Evolutionary conservation across 1,139 yeast genomes (phyloP), one percentile per base, ranked within the genome.

Genomic region (Lizanozyma gosingica): DNA sequence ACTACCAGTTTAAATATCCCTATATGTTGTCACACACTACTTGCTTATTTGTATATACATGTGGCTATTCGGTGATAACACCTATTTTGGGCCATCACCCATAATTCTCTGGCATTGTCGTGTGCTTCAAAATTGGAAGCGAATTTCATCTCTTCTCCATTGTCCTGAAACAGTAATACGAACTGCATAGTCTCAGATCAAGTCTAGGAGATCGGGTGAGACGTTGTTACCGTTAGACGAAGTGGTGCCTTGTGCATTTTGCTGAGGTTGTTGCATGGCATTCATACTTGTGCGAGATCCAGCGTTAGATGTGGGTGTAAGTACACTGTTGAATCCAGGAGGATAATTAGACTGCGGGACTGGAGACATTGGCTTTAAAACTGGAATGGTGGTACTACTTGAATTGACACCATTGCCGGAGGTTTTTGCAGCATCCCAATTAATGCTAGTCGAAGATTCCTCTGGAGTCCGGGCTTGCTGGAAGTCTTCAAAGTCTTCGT

Each of bases 401-500:
- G 29, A 22, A 22, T 22, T 22, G 29, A 22, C 11, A 11, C 9
- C 11, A 11, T 22, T 22, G 11, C 11, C 11, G 29, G 35, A 32
- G 34, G 37, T 46, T 27, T 47, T 45, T 41, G 54, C 60, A 6
- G 47, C 41, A 29, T 40, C 43, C 63, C 63, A 59, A 39, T 57
- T 49, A 18, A 56, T 47, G 17, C 15, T 33, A 6, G 41, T 22
- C 18, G 18, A 36, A 4, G 45, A 15, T 3, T 33, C 32, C 4
- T 37, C 11, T 16, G 33, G 14, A 11, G 40, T 37, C 2, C 43
- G 44, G 3, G 61, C 62, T 45, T 53, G 56, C 39, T 61, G 67
- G 46, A 62, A 62, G 17, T 59, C 63, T 39, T 57, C 60, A 41
- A 61, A 61, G 15, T 60, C 67, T 39, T 60, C 65, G 17, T 57